Evolutionary conservation across 805 yeast species (phyloP), one percentile per base, ranked within the genome.

Genomic region (Tetrapisispora pingtungensis): DNA sequence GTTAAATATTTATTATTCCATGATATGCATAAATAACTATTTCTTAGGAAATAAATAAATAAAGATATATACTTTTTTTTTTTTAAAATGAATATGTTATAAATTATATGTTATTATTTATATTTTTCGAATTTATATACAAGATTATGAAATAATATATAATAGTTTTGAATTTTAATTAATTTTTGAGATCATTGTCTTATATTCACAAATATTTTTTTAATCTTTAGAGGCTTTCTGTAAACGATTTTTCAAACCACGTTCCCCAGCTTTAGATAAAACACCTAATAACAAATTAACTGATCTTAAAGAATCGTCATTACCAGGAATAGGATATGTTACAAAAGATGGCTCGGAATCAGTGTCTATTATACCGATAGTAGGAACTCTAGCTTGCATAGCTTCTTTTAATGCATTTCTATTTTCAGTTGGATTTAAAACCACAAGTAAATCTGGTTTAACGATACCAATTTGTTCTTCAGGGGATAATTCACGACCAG

Each of bases 241-340:
- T 43, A 78, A 62, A 57, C 95, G 75, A 51, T 69, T 71, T 36
- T 72, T 65, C 47, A 79, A 70, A 34, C 98, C 98, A 41, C 71
- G 73, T 61, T 83, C 80, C 26, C 93, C 97, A 14, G 97, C 89
- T 58, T 75, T 81, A 19, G 93, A 80, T 49, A 93, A 71, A 17
- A 89, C 80, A 47, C 97, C 97, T 44, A 79, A 68, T 53, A 93
- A 74, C 51, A 93, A 70, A 50, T 85, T 81, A 10, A 83, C 78
- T 7, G 95, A 76, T 63, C 98, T 77, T 46, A 78, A 68, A 7
- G 95, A 82, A 62, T 89, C 97, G 62, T 93, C 97, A 61, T 93
- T 93, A 50, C 95, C 95, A 15, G 97, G 97, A 52, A 93, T 84
- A 42, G 97, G 95, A 59, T 93, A 93, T 1, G 96, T 87, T 43